Conservation (phyloP, 768 basidiomycete genomes). For the Chlorophyllum brunneum region DNA sequence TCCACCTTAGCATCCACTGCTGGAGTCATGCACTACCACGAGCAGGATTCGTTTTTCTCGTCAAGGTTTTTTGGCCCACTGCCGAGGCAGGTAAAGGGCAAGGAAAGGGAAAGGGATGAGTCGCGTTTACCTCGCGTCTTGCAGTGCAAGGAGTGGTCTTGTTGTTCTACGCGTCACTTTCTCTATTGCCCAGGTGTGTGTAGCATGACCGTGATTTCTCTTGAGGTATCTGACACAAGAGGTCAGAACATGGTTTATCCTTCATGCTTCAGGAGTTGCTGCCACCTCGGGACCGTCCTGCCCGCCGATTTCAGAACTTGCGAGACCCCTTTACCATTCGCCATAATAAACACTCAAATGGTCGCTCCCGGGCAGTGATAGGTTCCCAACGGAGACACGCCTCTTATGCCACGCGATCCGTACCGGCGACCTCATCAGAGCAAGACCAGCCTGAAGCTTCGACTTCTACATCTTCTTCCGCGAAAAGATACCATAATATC, state of each 20-base stretch:
- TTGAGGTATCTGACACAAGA: slow-evolving; percentile 17
- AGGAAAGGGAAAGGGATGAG: slow-evolving; percentile 36
- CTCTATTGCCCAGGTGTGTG: slow-evolving; percentile 46
- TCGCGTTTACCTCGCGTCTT: slow-evolving; percentile 25
- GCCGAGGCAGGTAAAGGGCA: slow-evolving; percentile 49
- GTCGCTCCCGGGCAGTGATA: slow-evolving; percentile 13
- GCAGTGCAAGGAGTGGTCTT: slow-evolving; percentile 44
- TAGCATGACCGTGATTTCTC: slow-evolving; percentile 14
- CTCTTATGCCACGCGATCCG: slow-evolving; percentile 17
- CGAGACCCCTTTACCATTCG: not conserved
- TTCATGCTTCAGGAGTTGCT: slow-evolving; percentile 9
- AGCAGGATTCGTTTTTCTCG: slow-evolving; percentile 7
- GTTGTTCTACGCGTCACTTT: slow-evolving; percentile 38
- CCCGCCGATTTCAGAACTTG: not conserved
- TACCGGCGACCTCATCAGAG: slow-evolving; percentile 1
- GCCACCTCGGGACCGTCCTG: slow-evolving; percentile 1
- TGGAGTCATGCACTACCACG: slow-evolving; percentile 18
- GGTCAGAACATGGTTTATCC: slow-evolving; percentile 2
- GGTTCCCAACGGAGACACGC: slow-evolving; percentile 23
- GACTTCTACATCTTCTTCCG: not conserved
- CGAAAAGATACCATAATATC: not conserved
- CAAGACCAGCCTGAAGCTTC: slow-evolving; percentile 2
- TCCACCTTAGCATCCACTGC: slow-evolving; percentile 7
- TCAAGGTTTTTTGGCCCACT: slow-evolving; percentile 54
- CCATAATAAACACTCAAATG: slow-evolving; percentile 8